Percentiles rank a stretch among this genome's conserved stretches.
Conservation (phyloP, 257 asterid species). For the Jacaranda copaia region DNA sequence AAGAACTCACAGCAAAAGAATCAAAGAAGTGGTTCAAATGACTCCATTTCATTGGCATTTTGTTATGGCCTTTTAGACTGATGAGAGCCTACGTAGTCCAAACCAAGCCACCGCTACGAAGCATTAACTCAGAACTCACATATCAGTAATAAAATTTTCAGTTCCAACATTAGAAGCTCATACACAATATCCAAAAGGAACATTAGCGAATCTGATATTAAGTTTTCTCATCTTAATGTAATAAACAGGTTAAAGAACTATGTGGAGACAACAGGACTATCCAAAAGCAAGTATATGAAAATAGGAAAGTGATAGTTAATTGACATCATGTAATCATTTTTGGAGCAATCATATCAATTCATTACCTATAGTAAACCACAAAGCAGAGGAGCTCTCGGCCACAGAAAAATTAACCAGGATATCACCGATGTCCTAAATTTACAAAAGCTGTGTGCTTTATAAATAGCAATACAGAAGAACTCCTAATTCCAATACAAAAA, state of each 20-base stretch:
- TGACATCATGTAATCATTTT: conserved; percentile 3
- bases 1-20: conserved; percentile 16
- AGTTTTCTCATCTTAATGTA: conserved; percentile 10
- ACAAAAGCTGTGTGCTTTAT: not conserved
- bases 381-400: conserved; percentile 11
- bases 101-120: conserved; percentile 98
- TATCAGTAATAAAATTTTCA: not conserved
- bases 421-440: not conserved
- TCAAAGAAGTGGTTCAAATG: conserved; percentile 92
- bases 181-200: conserved; percentile 18
- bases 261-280: conserved; percentile 12
- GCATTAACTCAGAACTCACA: not conserved
- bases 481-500: conserved; percentile 12
- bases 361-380: conserved; percentile 1
- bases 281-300: not conserved
- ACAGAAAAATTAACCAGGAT: conserved; percentile 4
- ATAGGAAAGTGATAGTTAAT: not conserved
- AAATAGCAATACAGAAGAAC: conserved; percentile 10
- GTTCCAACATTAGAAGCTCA: conserved; percentile 7
- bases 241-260: conserved; percentile 2
- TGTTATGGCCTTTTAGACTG: conserved; percentile 53
- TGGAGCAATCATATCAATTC: conserved; percentile 7
- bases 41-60: conserved; percentile 93
- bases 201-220: not conserved
- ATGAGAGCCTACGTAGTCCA: conserved; percentile 71